phyloP scores from a whole-genome alignment of 108 stramenopile species.

The Skeletonema menzelii region DNA sequence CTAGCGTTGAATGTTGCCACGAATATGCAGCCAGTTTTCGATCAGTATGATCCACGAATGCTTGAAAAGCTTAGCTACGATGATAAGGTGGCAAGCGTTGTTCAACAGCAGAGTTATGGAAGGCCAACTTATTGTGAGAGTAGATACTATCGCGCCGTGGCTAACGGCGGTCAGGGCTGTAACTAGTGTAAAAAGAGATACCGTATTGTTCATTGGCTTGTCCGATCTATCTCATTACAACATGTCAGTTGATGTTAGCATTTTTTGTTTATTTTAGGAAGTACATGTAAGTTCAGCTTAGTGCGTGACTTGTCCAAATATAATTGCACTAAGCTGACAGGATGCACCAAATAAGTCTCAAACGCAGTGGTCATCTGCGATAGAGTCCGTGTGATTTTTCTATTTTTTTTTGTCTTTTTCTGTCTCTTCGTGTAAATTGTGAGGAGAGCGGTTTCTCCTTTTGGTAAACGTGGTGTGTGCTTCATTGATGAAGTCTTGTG shows the following conservation, averaged over 20 bases:
- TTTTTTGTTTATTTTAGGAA: constrained; percentile 1
- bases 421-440: background rate
- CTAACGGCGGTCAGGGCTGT: constrained; percentile 79
- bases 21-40: constrained; percentile 64
- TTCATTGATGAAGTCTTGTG: background rate
- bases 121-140: constrained; percentile 84
- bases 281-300: constrained; percentile 1
- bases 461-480: background rate
- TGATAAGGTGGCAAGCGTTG: constrained; percentile 71
- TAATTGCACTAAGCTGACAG: constrained; percentile 1
- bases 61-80: constrained; percentile 64
- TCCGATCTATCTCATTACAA: background rate
- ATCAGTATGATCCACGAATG: constrained; percentile 86
- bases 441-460: background rate
- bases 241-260: background rate
- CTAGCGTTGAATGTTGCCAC: constrained; percentile 65
- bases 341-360: background rate
- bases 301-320: constrained; percentile 6
- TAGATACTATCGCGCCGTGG: constrained; percentile 85
- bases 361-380: constrained; percentile 1
- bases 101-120: constrained; percentile 66
- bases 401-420: background rate
- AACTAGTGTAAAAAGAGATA: background rate
- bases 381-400: background rate
- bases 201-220: background rate